phyloP scores from a whole-genome alignment of 78 protist genomes.

The Chrysochromulina parva region DNA sequence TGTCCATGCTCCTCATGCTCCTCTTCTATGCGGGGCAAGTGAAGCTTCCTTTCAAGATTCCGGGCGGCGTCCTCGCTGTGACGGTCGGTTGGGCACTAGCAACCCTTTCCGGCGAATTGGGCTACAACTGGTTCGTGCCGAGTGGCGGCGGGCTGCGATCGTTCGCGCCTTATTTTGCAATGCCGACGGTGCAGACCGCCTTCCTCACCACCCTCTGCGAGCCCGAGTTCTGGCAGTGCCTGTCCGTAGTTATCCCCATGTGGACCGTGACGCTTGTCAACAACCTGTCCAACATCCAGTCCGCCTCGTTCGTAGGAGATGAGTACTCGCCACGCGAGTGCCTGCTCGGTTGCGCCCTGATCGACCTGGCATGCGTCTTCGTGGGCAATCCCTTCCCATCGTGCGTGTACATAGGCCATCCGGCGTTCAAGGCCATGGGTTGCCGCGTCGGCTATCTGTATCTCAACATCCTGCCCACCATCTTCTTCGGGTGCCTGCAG shows the following conservation, averaged over 20 bases:
- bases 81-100: background rate
- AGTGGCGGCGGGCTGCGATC: background rate
- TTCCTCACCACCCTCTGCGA: background rate
- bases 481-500: no score
- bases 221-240: background rate
- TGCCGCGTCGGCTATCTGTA: no score
- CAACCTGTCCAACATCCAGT: no score
- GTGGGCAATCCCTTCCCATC: no score
- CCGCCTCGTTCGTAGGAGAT: no score
- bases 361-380: no score
- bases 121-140: background rate
- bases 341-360: no score
- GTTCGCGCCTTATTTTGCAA: background rate
- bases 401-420: no score
- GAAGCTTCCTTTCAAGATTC: background rate
- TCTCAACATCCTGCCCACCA: no score
- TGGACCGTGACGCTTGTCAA: no score
- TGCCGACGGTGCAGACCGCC: background rate
- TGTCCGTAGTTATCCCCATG: background rate
- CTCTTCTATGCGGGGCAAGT: background rate
- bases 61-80: background rate
- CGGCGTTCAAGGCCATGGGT: no score
- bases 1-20: background rate
- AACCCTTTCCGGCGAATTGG: background rate
- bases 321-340: no score